Percentiles rank a stretch among this genome's conserved stretches.
These are phyloP conservation scores for Plenodomus tracheiphilus DNA, from an alignment of 2,329 filamentous ascomycete genomes.

Conservation along the genomic window DNA sequence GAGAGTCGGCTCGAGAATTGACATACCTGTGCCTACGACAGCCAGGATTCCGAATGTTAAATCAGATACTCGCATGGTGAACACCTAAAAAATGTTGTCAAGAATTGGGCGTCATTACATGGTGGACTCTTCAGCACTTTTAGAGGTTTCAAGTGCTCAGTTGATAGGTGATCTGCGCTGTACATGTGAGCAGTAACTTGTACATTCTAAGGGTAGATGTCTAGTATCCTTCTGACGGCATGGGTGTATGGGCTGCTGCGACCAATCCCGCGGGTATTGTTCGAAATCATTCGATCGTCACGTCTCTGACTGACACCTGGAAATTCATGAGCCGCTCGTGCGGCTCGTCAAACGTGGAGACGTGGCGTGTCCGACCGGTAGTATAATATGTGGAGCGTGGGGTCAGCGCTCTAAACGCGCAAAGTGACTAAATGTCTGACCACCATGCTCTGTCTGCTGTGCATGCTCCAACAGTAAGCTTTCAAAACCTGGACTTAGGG, in stretches of 20 bases:
- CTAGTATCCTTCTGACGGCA: constrained; percentile 7
- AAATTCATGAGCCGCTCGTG: constrained; percentile 10
- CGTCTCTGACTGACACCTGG: neutral
- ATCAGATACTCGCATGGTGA: constrained; percentile 18
- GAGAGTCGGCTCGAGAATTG: neutral
- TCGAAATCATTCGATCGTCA: constrained; percentile 10
- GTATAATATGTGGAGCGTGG: constrained; percentile 13
- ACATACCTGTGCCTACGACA: constrained; percentile 18
- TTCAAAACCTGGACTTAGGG: too few species aligned
- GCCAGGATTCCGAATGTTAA: constrained; percentile 6
- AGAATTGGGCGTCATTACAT: neutral
- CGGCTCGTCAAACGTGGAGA: constrained; percentile 1
- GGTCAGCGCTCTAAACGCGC: constrained; percentile 5
- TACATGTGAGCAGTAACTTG: constrained; percentile 19
- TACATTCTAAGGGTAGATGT: neutral
- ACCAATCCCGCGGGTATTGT: constrained; percentile 21
- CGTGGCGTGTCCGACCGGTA: constrained; percentile 1
- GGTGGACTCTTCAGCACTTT: constrained; percentile 16
- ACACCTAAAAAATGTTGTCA: neutral
- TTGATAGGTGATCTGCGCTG: constrained; percentile 8
- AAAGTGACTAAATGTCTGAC: too few species aligned
- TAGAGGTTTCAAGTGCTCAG: neutral
- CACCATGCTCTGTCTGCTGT: too few species aligned
- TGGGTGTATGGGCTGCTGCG: constrained; percentile 19
- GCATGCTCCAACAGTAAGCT: too few species aligned